These are phyloP conservation scores for Paramecium octaurelia DNA, from an alignment of 73 alveolate genomes.

Conservation along the genomic window DNA sequence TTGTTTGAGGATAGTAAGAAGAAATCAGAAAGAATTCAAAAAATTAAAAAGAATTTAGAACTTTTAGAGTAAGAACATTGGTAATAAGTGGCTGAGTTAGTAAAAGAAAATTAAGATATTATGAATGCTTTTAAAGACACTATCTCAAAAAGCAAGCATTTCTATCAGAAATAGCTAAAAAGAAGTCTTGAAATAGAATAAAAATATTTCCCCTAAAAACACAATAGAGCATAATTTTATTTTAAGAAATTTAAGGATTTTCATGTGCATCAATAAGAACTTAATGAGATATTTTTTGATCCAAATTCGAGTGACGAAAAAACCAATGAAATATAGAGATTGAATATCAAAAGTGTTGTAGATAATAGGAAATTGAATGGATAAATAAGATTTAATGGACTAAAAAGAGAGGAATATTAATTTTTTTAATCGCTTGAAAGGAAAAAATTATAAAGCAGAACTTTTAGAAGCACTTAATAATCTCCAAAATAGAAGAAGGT, in stretches of 20 bases:
- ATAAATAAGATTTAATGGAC: background rate
- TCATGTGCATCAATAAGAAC: background rate
- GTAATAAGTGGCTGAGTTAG: background rate
- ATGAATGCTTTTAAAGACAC: background rate
- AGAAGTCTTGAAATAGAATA: background rate
- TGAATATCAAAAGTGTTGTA: background rate
- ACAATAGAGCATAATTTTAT: constrained; percentile 23
- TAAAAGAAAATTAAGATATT: background rate
- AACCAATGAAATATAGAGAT: background rate
- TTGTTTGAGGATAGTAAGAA: background rate
- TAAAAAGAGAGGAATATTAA: constrained; percentile 26
- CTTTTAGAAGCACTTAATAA: background rate
- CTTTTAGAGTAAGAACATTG: constrained; percentile 3
- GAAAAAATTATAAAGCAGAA: background rate
- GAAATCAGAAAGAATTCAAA: background rate
- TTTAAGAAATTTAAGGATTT: constrained; percentile 39
- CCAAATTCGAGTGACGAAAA: background rate
- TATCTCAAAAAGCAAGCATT: background rate
- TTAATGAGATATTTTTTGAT: background rate
- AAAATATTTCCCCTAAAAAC: background rate
- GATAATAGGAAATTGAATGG: constrained; percentile 8
- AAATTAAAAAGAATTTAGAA: background rate
- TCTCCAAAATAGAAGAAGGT: background rate
- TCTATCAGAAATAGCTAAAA: background rate
- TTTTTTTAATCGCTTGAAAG: background rate